Evolutionary conservation across 495 filamentous ascomycete species (phyloP), one percentile per base, ranked within the genome.

Genomic region (Pyrenula massariospora): DNA sequence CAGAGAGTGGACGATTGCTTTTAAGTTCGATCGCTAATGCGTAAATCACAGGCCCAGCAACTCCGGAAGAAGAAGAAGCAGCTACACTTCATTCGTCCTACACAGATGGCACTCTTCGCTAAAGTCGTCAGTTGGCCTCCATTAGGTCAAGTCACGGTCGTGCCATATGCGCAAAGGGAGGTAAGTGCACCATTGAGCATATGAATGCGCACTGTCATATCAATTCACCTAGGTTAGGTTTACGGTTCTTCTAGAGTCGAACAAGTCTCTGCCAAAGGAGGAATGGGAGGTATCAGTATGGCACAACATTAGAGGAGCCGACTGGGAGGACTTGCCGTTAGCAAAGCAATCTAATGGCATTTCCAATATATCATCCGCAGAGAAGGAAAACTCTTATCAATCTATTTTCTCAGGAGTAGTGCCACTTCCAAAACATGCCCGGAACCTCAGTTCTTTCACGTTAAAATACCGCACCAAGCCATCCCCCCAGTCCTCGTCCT

Each of bases 261-360:
- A 78, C 50, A 74, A 64, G 31, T 71, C 68, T 53, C 74, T 80
- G 25, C 73, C 73, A 1, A 63, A 78, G 5, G 77, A 84, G 59
- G 57, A 68, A 47, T 94, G 87, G 86, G 78, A 93, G 63, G 77
- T 86, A 3, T 76, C 84, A 25, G 70, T 95, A 1, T 95, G 89
- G 89, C 81, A 91, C 62, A 86, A 87, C 23, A 76, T 80, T 52
- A 58, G 60, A 19, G 68, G 66, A 19, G 58, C 61, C 3, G 61
- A 75, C 25, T 86, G 83, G 83, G 56, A 61, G 47, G 77, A 79
- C 59, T 66, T 66, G 21, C 48, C 56, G 15, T 66, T 85, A 20
- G 5, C 31, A 42, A 42, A 57, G 62, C 48, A 63, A 63, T 50
- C 62, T 52, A 59, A 60, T 50, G 22, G 65, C 75, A 50, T 77